Percentiles rank a stretch among this genome's conserved stretches.
phyloP scores from a whole-genome alignment of 1,139 yeast genomes.

The Debaryomycetaceae sp. region DNA sequence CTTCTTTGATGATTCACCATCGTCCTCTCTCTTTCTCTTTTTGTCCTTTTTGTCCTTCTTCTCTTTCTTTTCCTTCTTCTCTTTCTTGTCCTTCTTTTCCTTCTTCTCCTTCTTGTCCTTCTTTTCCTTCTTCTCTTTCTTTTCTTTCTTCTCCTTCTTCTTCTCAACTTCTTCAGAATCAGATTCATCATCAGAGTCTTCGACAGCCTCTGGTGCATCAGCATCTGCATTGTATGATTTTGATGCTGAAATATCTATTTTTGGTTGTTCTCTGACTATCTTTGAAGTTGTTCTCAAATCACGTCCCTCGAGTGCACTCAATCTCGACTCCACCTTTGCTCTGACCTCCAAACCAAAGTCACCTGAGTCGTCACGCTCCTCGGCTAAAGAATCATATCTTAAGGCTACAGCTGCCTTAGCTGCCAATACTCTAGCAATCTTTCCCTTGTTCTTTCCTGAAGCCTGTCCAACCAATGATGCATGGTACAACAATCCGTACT shows the following conservation, averaged over 20 bases:
- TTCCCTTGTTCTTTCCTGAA: conserved; percentile 95
- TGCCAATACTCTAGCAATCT: conserved; percentile 97
- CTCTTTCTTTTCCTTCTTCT: conserved; percentile 29
- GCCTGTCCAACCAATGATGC: conserved; percentile 97
- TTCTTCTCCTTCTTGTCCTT: conserved; percentile 23
- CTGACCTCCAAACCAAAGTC: conserved; percentile 91
- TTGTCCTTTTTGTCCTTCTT: conserved; percentile 38
- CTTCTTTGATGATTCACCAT: conserved; percentile 15
- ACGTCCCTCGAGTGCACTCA: conserved; percentile 94
- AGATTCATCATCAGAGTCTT: conserved; percentile 45
- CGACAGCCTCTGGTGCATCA: conserved; percentile 53
- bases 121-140: conserved; percentile 39
- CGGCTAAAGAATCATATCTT: conserved; percentile 95
- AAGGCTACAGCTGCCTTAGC: conserved; percentile 97
- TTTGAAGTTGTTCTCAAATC: conserved; percentile 80
- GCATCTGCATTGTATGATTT: conserved; percentile 94
- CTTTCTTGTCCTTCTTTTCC: conserved; percentile 45
- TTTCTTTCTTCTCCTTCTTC: conserved; percentile 45
- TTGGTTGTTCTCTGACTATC: conserved; percentile 71
- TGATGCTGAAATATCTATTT: conserved; percentile 79
- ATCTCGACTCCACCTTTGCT: conserved; percentile 90
- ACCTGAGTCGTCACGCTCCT: conserved; percentile 94
- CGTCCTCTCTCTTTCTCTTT: conserved; percentile 2
- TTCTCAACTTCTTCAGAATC: conserved; percentile 49
- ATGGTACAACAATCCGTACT: conserved; percentile 95